Evolutionary conservation across 805 yeast genomes (phyloP).

Genomic region (baker's yeast (Saccharomyces cerevisiae)): DNA sequence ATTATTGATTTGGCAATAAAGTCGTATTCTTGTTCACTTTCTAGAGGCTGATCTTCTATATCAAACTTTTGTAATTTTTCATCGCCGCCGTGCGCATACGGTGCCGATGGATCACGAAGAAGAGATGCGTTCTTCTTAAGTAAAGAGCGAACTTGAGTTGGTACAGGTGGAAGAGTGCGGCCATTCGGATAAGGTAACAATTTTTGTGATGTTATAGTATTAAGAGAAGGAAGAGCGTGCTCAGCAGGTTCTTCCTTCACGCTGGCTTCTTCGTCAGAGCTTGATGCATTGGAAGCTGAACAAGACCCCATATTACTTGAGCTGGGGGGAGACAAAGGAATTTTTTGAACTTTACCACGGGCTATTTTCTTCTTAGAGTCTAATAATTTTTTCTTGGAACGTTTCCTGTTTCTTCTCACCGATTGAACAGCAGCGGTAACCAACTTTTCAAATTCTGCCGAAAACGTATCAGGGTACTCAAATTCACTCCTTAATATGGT

Average conservation of each 20-base stretch:
- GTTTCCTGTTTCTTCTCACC: slow-evolving; percentile 77
- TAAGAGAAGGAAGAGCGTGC: not conserved
- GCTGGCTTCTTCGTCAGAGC: not conserved
- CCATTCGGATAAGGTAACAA: not conserved
- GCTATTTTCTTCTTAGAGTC: not conserved
- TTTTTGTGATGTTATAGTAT: not conserved
- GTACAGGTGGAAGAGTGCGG: not conserved
- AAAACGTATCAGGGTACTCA: slow-evolving; percentile 48
- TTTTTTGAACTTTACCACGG: not conserved
- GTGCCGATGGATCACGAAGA: not conserved
- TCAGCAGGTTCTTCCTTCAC: not conserved
- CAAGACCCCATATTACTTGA: not conserved
- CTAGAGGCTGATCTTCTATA: slow-evolving; percentile 11
- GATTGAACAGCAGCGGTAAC: slow-evolving; percentile 93
- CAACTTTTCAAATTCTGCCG: slow-evolving; percentile 74
- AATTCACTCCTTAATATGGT: slow-evolving; percentile 69
- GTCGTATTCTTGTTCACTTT: slow-evolving; percentile 12
- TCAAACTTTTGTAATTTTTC: slow-evolving; percentile 10
- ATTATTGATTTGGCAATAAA: slow-evolving; percentile 22
- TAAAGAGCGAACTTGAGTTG: not conserved
- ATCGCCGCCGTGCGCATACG: not conserved
- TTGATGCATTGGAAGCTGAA: not conserved
- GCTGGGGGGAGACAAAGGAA: not conserved
- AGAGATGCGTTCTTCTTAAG: not conserved
- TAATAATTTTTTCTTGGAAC: slow-evolving; percentile 38